Evolutionary conservation across 2,329 filamentous ascomycete species (phyloP), one percentile per base, ranked within the genome.

Genomic region (Exophiala aquamarina): DNA sequence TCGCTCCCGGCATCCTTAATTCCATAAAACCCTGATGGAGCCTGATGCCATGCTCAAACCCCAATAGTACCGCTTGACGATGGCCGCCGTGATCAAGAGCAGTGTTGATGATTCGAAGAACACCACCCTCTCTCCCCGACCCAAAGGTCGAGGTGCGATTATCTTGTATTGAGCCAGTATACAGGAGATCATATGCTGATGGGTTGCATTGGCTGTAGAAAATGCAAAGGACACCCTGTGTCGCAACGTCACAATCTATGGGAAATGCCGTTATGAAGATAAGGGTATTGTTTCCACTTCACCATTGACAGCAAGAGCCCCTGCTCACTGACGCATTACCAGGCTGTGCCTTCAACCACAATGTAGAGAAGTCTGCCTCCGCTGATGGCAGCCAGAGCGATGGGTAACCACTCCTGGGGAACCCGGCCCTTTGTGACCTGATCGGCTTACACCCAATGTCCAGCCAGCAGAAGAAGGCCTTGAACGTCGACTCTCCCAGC

Each of bases 401-500:
- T 11, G 55, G 46, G 56, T 59, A 49, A 26, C 6, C 6, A 26
- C 6, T 26, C 23, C 23, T 11, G 8, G 14, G 20, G 15, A 11
- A 3, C 34, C 17, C 23, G 14, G 17, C 8, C 23, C 28, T 9
- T 32, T 17, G 9, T 9, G 19, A 14, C 3, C 11, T 15, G 23
- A 26, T 26, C 15, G 39, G 38, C 33, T 28, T 32, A 15, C 5
- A 42, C 42, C 21, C 19, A 23, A 28, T 15, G 21, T 19, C 21
- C 31, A 56, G 55, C 33, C 54, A 52, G 28, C 35, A 42, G 14
- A 59, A 57, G 44, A 59, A 59, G 46, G 32, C 86, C 20, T 77
- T 98, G 58, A 98, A 95, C 67, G 93, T 95, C 63, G 93, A 97
- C 62, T 97, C 93, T 7, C 92, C 93, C 10, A 89, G 92, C 38